Conservation (phyloP, 148 eudicot species). For the Rhododendron molle region DNA sequence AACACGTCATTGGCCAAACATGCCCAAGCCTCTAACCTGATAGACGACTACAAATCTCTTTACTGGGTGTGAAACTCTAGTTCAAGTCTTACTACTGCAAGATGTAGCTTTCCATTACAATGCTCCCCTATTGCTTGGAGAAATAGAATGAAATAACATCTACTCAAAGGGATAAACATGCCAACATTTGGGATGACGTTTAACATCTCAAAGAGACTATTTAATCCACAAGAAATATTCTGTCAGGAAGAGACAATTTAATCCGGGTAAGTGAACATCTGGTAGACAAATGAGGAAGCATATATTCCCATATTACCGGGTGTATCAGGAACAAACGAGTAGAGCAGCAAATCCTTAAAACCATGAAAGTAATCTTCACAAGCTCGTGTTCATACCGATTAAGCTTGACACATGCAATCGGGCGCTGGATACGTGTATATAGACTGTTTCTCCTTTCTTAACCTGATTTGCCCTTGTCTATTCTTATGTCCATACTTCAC, state of each 20-base stretch:
- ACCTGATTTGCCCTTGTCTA: constrained; percentile 58
- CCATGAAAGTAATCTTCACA: not conserved
- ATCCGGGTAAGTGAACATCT: not conserved
- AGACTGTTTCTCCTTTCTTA: constrained; percentile 54
- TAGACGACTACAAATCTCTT: no score
- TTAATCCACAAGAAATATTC: not conserved
- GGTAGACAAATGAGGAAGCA: not conserved
- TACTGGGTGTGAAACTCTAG: no score
- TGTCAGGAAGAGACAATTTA: not conserved
- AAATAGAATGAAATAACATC: no score
- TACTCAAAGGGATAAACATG: not conserved
- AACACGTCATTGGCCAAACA: no score
- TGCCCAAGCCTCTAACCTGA: no score
- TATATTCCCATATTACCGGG: not conserved
- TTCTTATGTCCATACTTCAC: constrained; percentile 71
- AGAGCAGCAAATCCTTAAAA: not conserved
- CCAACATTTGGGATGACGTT: not conserved
- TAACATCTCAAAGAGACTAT: not conserved
- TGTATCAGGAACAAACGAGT: not conserved
- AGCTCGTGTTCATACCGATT: not conserved
- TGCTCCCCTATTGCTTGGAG: no score
- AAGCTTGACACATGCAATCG: constrained; percentile 89
- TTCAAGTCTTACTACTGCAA: no score
- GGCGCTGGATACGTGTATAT: constrained; percentile 91
- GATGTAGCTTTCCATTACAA: no score